Evolutionary conservation across 116 monocot species (phyloP), one percentile per base, ranked within the genome.

Genomic region (Iris pallida): DNA sequence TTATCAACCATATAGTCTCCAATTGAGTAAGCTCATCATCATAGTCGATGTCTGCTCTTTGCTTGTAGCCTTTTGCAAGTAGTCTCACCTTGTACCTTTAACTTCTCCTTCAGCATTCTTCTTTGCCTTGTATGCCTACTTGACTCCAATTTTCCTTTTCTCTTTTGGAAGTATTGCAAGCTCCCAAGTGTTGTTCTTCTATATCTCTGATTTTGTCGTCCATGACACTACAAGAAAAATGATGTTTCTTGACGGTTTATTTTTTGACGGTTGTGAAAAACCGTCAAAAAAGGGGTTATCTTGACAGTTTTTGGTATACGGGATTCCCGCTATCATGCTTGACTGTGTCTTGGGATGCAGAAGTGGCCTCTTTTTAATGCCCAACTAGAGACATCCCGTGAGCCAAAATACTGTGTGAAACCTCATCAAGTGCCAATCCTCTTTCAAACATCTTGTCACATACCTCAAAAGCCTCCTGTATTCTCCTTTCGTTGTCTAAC

Each of bases 401-500:
- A 51, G 52, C 49, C 53, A 66, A 66, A 40, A 53, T 53, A 51
- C 53, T 53, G 15, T 42, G 53, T 6, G 53, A 66, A 52, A 66
- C 53, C 6, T 80, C 80, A 75, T 87, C 53, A 75, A 46, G 42
- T 20, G 44, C 18, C 40, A 75, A 20, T 14, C 68, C 78, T 62
- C 57, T 59, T 62, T 75, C 45, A 53, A 72, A 43, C 58, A 87
- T 73, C 60, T 67, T 55, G 53, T 80, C 78, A 43, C 49, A 59
- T 42, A 83, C 55, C 66, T 65, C 75, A 57, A 69, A 68, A 19
- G 74, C 78, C 41, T 78, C 78, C 5, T 65, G 73, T 45, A 78
- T 47, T 40, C 40, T 71, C 83, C 80, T 48, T 49, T 65, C 75
- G 20, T 79, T 76, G 67, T 70, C 79, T 16, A 79, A 77, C 16